Evolutionary conservation across 371 early-diverging fungal genomes (phyloP).

Genomic region (Apophysomyces elegans): DNA sequence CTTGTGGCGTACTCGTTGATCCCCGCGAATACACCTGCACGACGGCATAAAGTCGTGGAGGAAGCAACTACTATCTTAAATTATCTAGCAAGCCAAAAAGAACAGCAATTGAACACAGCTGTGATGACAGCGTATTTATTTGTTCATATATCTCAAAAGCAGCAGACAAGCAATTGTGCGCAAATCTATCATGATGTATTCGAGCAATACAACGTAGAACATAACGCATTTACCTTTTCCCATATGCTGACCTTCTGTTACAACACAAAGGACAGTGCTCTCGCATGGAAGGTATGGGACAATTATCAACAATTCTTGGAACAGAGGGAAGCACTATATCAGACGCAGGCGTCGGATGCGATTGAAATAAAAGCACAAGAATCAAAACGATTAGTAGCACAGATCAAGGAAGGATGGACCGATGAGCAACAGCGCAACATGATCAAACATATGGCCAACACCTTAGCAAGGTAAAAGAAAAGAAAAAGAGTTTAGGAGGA

Average conservation of each 20-base stretch:
- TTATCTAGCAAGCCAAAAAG: slow-evolving; percentile 32
- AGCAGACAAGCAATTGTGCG: slow-evolving; percentile 46
- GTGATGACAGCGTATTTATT: slow-evolving; percentile 66
- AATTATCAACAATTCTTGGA: slow-evolving; percentile 56
- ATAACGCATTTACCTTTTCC: slow-evolving; percentile 63
- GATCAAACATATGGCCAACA: slow-evolving; percentile 46
- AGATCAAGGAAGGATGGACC: slow-evolving; percentile 45
- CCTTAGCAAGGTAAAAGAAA: slow-evolving; percentile 40
- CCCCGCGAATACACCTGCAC: slow-evolving; percentile 35
- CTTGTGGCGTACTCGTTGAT: slow-evolving; percentile 35
- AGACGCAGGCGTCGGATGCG: slow-evolving; percentile 13
- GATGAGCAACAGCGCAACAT: slow-evolving; percentile 35
- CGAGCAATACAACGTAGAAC: slow-evolving; percentile 40
- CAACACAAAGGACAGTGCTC: slow-evolving; percentile 41
- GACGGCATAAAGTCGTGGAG: slow-evolving; percentile 40
- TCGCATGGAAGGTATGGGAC: slow-evolving; percentile 62
- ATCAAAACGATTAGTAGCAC: slow-evolving; percentile 13
- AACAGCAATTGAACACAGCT: slow-evolving; percentile 43
- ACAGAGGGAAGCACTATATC: slow-evolving; percentile 20
- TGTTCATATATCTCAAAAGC: slow-evolving; percentile 62
- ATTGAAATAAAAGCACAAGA: slow-evolving; percentile 25
- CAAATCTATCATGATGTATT: slow-evolving; percentile 54
- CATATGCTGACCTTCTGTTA: slow-evolving; percentile 57
- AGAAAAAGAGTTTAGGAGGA: too few relatives aligned
- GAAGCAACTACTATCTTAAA: slow-evolving; percentile 50